Evolutionary conservation across 2,329 filamentous ascomycete genomes (phyloP).

Genomic region (Corinectria fuckeliana): DNA sequence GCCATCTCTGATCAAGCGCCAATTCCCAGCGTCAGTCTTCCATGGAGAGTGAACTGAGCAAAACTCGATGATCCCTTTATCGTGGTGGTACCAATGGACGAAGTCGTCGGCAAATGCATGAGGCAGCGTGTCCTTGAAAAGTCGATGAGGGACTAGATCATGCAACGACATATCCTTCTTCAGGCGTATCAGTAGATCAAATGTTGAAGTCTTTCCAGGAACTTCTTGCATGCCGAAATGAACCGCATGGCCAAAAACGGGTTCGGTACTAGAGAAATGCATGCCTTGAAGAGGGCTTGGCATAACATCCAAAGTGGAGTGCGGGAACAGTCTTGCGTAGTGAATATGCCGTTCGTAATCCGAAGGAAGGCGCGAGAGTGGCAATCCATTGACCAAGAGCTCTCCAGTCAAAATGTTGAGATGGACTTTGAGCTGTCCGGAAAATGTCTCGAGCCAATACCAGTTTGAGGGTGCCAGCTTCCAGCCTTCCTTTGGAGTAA

Average conservation of each 20-base stretch:
- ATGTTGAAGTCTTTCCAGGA: background rate
- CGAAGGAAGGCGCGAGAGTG: slow-evolving; percentile 6
- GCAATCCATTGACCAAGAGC: slow-evolving; percentile 14
- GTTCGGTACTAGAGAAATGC: slow-evolving; percentile 48
- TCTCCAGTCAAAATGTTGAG: slow-evolving; percentile 24
- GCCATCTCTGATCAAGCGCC: slow-evolving; percentile 32
- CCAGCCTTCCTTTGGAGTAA: slow-evolving; percentile 9
- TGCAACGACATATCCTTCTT: background rate
- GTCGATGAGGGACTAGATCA: slow-evolving; percentile 43
- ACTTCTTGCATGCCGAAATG: slow-evolving; percentile 46
- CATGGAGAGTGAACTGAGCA: slow-evolving; percentile 36
- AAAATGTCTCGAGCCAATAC: slow-evolving; percentile 15
- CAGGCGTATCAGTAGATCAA: slow-evolving; percentile 44
- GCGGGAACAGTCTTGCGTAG: slow-evolving; percentile 21
- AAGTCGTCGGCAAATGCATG: slow-evolving; percentile 45
- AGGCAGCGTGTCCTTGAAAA: slow-evolving; percentile 43
- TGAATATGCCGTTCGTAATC: slow-evolving; percentile 1
- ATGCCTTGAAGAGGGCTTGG: slow-evolving; percentile 38
- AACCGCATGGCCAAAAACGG: slow-evolving; percentile 27
- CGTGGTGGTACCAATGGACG: slow-evolving; percentile 54
- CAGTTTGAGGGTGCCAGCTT: background rate
- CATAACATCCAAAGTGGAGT: slow-evolving; percentile 20
- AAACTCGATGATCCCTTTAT: slow-evolving; percentile 41
- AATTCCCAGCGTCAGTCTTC: slow-evolving; percentile 29
- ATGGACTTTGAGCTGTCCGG: background rate